Evolutionary conservation across 176 grass and related monocot species (phyloP).

Genomic region (Elymus sibiricus): DNA sequence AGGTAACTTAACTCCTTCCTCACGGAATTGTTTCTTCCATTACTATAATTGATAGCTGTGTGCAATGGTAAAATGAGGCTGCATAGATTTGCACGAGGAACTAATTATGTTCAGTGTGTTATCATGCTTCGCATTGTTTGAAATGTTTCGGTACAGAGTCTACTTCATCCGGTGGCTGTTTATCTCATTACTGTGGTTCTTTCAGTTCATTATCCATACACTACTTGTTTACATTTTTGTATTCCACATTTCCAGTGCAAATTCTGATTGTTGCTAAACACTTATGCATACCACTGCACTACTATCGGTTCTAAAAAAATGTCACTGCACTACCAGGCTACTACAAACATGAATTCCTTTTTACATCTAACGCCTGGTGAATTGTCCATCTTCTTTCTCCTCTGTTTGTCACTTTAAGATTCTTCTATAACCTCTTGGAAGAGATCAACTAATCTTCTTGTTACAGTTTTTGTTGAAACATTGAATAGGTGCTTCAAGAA

Average conservation of each 20-base stretch:
- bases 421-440: neutral
- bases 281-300: neutral
- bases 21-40: neutral
- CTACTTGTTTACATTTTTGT: neutral
- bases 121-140: neutral
- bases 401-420: neutral
- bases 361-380: neutral
- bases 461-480: constrained; percentile 93
- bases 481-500: constrained; percentile 98
- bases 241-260: neutral
- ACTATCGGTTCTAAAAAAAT: neutral
- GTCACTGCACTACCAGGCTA: neutral
- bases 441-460: constrained; percentile 15
- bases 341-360: neutral
- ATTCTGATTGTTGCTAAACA: neutral
- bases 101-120: neutral
- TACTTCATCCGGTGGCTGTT: neutral
- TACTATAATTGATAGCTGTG: neutral
- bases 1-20: constrained; percentile 50
- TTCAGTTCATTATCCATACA: constrained; percentile 2
- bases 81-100: neutral
- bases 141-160: constrained; percentile 4
- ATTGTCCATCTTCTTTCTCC: neutral
- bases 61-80: neutral
- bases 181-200: neutral